Percentiles rank a stretch among this genome's conserved stretches.
phyloP scores from a whole-genome alignment of 2,329 filamentous ascomycete genomes.

The Corynespora cassiicola region DNA sequence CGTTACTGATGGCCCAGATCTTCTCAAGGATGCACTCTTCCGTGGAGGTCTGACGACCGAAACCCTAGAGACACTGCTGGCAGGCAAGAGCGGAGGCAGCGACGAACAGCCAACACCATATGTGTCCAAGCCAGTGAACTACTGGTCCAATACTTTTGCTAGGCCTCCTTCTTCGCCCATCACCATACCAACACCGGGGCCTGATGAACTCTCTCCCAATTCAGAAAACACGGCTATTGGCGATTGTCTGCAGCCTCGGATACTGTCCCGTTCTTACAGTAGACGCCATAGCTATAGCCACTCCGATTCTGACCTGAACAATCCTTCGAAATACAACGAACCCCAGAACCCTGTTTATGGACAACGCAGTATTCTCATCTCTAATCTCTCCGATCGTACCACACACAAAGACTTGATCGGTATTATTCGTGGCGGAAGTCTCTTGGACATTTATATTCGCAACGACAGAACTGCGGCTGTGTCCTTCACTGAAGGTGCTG shows the following conservation, averaged over 20 bases:
- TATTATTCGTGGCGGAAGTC: conserved; percentile 71
- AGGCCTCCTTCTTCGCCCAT: conserved; percentile 15
- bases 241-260: conserved; percentile 19
- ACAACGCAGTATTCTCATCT: conserved; percentile 67
- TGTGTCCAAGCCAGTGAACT: conserved; percentile 15
- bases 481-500: conserved; percentile 70
- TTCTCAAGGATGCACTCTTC: conserved; percentile 55
- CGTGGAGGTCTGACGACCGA: conserved; percentile 58
- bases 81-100: conserved; percentile 29
- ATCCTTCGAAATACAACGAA: conserved; percentile 22
- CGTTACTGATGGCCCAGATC: too few relatives aligned
- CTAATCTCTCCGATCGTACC: conserved; percentile 66
- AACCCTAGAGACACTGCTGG: conserved; percentile 56
- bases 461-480: conserved; percentile 68
- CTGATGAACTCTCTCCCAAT: conserved; percentile 12
- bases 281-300: conserved; percentile 24
- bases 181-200: conserved; percentile 9
- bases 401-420: conserved; percentile 71
- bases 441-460: conserved; percentile 73
- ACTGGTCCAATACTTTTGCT: conserved; percentile 21
- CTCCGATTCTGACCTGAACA: conserved; percentile 22
- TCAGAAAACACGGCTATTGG: conserved; percentile 28
- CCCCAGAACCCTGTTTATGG: conserved; percentile 24
- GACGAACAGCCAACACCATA: conserved; percentile 20
- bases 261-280: conserved; percentile 16